Conservation (phyloP, 2,329 filamentous ascomycete genomes). For the Meredithiella fracta region DNA sequence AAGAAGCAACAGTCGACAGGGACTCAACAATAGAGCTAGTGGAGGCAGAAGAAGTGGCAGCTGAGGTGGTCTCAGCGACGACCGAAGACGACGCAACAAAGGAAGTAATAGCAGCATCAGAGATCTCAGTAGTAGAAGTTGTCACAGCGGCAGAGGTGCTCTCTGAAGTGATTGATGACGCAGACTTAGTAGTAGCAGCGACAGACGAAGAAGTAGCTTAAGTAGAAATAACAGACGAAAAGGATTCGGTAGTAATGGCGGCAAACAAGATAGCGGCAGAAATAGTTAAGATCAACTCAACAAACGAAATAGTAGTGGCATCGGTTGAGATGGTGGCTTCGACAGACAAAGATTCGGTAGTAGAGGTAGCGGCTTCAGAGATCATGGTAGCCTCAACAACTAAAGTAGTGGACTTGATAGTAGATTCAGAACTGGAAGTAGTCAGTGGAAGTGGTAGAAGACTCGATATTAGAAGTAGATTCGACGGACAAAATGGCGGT, state of each 20-base stretch:
- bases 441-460: not conserved
- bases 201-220: not conserved
- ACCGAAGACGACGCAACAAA: not conserved
- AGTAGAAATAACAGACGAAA: not conserved
- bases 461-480: no score
- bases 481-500: not conserved
- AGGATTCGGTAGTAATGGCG: conserved; percentile 4
- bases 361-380: conserved; percentile 3
- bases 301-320: not conserved
- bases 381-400: no score
- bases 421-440: not conserved
- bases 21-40: not conserved
- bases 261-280: not conserved
- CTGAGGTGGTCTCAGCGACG: not conserved
- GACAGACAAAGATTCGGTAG: conserved; percentile 11
- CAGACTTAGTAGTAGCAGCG: not conserved
- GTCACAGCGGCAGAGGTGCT: not conserved
- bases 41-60: not conserved
- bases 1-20: not conserved
- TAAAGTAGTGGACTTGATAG: not conserved
- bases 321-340: conserved; percentile 9
- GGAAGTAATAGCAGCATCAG: not conserved
- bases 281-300: not conserved
- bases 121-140: not conserved
- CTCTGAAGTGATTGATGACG: not conserved